A percentile compares a stretch with the other conserved stretches of the same genome.
These are phyloP conservation scores for Schrenkiella parvula DNA, from an alignment of 345 rosid genomes.

Conservation along the genomic window DNA sequence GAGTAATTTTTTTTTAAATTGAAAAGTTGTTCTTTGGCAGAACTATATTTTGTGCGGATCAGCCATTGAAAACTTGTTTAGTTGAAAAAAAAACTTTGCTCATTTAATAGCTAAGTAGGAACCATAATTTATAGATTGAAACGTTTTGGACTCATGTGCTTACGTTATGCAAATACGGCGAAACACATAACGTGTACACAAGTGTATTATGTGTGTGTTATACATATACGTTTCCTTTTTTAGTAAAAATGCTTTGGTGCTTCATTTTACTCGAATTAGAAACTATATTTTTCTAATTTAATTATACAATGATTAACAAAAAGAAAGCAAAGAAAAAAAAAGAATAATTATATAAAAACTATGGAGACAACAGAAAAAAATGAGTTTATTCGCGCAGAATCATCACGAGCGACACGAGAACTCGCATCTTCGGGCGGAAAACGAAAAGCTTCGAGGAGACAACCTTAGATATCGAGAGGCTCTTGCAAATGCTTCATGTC, in stretches of 20 bases:
- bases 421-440: constrained; percentile 72
- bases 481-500: constrained; percentile 85
- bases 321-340: not conserved
- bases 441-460: constrained; percentile 87
- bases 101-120: constrained; percentile 2
- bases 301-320: not conserved
- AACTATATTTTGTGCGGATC: not conserved
- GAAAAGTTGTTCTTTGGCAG: not conserved
- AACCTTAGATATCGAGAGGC: constrained; percentile 88
- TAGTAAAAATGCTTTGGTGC: constrained; percentile 11
- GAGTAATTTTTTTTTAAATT: not conserved
- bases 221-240: not conserved
- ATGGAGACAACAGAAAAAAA: not conserved
- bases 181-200: constrained; percentile 26
- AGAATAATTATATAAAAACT: not conserved
- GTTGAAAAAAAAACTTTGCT: not conserved
- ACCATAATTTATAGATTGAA: not conserved
- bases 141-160: constrained; percentile 15
- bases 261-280: constrained; percentile 1
- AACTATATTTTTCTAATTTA: not conserved
- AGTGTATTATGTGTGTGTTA: not conserved
- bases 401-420: constrained; percentile 90
- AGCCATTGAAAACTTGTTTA: not conserved
- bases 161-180: constrained; percentile 14
- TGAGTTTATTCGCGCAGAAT: constrained; percentile 39